Evolutionary conservation across 2,329 filamentous ascomycete genomes (phyloP).

Genomic region (Aureobasidium zeae): DNA sequence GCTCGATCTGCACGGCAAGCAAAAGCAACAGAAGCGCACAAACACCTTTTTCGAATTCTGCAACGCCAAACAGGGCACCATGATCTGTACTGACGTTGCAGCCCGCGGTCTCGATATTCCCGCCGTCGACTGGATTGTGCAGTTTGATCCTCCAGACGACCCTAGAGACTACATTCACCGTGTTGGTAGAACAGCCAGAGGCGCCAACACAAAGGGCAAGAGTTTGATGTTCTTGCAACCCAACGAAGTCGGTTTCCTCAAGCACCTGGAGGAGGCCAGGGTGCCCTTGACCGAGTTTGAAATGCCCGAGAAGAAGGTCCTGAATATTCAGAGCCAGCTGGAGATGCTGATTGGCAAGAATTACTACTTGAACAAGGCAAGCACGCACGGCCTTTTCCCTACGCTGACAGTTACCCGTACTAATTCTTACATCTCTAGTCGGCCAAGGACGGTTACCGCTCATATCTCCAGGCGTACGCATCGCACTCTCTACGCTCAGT

Average conservation of each 20-base stretch:
- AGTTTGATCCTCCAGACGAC: slow-evolving; percentile 65
- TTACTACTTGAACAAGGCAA: slow-evolving; percentile 87
- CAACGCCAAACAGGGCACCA: slow-evolving; percentile 71
- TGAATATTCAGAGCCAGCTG: slow-evolving; percentile 69
- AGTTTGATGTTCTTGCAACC: slow-evolving; percentile 91
- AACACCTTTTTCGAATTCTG: slow-evolving; percentile 97
- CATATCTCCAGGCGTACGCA: slow-evolving; percentile 91
- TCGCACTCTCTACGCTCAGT: slow-evolving; percentile 75
- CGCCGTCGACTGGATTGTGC: slow-evolving; percentile 90
- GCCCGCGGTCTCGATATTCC: slow-evolving; percentile 93
- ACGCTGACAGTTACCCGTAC: slow-evolving; percentile 7
- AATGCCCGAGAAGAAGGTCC: slow-evolving; percentile 82
- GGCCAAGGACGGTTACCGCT: slow-evolving; percentile 66
- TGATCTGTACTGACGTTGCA: slow-evolving; percentile 95
- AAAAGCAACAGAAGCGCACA: slow-evolving; percentile 98
- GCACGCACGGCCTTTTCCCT: slow-evolving; percentile 16
- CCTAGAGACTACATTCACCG: slow-evolving; percentile 81
- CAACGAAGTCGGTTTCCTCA: slow-evolving; percentile 82
- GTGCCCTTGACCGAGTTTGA: slow-evolving; percentile 96
- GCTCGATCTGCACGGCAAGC: slow-evolving; percentile 81
- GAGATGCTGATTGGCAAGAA: slow-evolving; percentile 92
- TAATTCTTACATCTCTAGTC: no score
- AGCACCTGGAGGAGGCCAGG: slow-evolving; percentile 79
- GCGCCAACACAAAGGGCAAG: slow-evolving; percentile 71
- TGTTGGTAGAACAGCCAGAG: slow-evolving; percentile 87